A percentile compares a stretch with the other conserved stretches of the same genome.
These are phyloP conservation scores for Chlorociboria aeruginascens DNA, from an alignment of 495 filamentous ascomycete genomes.

Conservation along the genomic window DNA sequence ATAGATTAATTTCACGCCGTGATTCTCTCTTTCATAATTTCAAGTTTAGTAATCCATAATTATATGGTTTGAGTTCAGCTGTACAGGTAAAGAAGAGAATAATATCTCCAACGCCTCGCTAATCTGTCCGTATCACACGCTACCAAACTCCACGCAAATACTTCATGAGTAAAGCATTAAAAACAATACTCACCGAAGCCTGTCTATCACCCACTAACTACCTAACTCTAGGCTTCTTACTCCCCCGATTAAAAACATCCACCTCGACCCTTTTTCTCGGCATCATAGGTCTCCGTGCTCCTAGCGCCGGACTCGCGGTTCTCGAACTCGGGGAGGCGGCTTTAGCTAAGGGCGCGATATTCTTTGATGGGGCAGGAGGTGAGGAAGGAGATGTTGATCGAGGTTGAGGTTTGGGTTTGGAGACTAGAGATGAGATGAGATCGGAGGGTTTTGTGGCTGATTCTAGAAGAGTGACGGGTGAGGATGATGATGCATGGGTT, in stretches of 20 bases:
- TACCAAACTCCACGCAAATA: not conserved
- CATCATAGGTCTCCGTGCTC: conserved; percentile 6
- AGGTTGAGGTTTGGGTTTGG: not conserved
- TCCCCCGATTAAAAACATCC: conserved; percentile 16
- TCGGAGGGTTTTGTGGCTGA: conserved; percentile 2
- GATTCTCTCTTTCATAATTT: too few species aligned
- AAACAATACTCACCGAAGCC: not conserved
- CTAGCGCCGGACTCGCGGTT: conserved; percentile 2
- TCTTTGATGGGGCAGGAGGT: not conserved
- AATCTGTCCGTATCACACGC: not conserved
- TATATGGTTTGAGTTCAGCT: too few species aligned
- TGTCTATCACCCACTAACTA: not conserved
- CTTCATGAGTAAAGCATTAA: not conserved
- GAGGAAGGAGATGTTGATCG: not conserved
- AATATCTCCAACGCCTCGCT: not conserved
- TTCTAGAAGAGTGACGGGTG: not conserved
- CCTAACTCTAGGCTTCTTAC: conserved; percentile 11
- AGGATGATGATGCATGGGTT: not conserved
- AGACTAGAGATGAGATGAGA: conserved; percentile 3
- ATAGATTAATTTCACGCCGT: too few species aligned
- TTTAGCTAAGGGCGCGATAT: not conserved
- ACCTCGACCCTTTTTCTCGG: conserved; percentile 7
- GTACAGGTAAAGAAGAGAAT: too few species aligned
- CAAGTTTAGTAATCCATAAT: not conserved
- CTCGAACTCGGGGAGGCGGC: not conserved